Conservation (phyloP, 768 basidiomycete genomes). For the Rhodotorula graminis region DNA sequence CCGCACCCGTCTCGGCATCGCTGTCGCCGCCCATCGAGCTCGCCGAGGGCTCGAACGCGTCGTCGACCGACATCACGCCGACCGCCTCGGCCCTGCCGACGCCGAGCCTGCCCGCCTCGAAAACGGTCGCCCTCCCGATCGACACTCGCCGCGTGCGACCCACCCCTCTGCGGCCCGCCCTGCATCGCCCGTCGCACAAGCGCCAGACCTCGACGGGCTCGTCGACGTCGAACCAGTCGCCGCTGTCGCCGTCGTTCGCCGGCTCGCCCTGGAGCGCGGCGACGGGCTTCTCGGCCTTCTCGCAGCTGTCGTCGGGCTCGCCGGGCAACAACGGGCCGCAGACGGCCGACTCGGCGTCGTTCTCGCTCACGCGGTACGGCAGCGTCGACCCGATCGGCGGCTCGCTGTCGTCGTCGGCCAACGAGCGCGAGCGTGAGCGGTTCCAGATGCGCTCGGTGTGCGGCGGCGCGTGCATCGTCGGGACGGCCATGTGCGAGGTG, state of each 20-base stretch:
- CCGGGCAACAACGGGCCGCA: slow-evolving; percentile 7
- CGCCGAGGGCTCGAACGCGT: background rate
- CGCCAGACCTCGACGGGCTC: slow-evolving; percentile 27
- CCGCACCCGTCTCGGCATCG: background rate
- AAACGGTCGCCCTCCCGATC: slow-evolving; percentile 13
- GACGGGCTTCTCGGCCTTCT: slow-evolving; percentile 20
- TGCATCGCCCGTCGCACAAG: slow-evolving; percentile 3
- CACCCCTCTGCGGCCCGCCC: slow-evolving; percentile 8
- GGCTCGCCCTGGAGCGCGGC: slow-evolving; percentile 24
- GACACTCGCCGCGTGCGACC: slow-evolving; percentile 6
- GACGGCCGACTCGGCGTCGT: slow-evolving; percentile 12
- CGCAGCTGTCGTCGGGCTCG: slow-evolving; percentile 23
- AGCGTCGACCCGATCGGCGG: background rate
- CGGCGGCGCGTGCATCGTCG: slow-evolving; percentile 30
- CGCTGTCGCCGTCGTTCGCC: slow-evolving; percentile 30
- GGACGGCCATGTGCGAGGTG: slow-evolving; percentile 33
- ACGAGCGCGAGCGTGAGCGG: slow-evolving; percentile 7
- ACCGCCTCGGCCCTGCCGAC: background rate
- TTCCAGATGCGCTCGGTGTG: slow-evolving; percentile 18
- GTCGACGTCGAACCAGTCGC: slow-evolving; percentile 21
- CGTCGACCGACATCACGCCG: background rate
- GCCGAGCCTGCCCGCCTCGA: background rate
- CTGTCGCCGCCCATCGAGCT: background rate
- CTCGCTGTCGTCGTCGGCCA: slow-evolving; percentile 13
- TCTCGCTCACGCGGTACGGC: slow-evolving; percentile 1